These are phyloP conservation scores for Thielaviopsis punctulata DNA, from an alignment of 2,329 filamentous ascomycete genomes.

Conservation along the genomic window DNA sequence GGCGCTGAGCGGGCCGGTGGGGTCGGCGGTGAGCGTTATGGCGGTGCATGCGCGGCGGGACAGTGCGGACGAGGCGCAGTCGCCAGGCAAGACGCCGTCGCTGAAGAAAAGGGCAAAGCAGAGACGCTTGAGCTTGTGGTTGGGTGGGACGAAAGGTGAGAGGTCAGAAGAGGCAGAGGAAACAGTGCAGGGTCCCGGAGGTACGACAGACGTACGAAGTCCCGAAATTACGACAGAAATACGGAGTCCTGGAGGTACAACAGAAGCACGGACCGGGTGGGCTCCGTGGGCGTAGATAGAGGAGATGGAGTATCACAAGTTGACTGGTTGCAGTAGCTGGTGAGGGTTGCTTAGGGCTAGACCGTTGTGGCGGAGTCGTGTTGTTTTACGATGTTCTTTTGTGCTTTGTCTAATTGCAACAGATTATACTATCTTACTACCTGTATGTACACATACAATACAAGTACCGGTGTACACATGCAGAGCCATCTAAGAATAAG, in stretches of 20 bases:
- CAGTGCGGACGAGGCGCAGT: not conserved
- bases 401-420: not conserved
- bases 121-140: not conserved
- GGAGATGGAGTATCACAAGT: not conserved
- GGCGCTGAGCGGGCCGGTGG: too few species aligned
- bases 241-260: not conserved
- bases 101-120: not conserved
- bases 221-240: too few species aligned
- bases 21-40: not conserved
- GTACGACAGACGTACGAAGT: too few species aligned
- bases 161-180: not conserved
- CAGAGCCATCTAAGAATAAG: too few species aligned
- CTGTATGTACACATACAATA: too few species aligned
- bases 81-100: not conserved
- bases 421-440: too few species aligned
- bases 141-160: not conserved
- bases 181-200: not conserved
- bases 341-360: not conserved
- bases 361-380: not conserved
- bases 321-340: not conserved
- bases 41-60: not conserved
- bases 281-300: conserved; percentile 1
- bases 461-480: not conserved
- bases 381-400: not conserved
- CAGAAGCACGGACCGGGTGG: not conserved